Percentiles rank a stretch among this genome's conserved stretches.
Conservation (phyloP, 805 yeast species). For the Clavispora phyllophila region DNA sequence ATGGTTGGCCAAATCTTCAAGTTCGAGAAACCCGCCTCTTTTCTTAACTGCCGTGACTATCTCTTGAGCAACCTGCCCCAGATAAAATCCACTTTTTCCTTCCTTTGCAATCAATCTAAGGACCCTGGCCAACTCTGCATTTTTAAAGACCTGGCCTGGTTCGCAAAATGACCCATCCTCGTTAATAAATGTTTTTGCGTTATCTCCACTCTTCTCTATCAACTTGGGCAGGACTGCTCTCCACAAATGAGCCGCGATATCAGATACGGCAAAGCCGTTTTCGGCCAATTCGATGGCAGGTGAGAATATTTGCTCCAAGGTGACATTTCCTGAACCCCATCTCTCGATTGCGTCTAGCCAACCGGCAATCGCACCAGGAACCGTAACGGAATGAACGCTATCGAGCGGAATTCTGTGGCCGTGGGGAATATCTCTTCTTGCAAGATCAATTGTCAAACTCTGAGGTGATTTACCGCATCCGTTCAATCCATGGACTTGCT, state of each 20-base stretch:
- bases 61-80: constrained; percentile 63
- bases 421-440: constrained; percentile 23
- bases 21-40: constrained; percentile 52
- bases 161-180: constrained; percentile 16
- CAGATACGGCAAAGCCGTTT: constrained; percentile 60
- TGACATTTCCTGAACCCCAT: constrained; percentile 71
- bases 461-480: constrained; percentile 72
- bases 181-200: constrained; percentile 14
- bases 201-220: constrained; percentile 28
- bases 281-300: constrained; percentile 71
- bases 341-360: constrained; percentile 65
- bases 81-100: constrained; percentile 66
- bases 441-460: constrained; percentile 42
- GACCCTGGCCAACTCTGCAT: constrained; percentile 49
- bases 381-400: constrained; percentile 59
- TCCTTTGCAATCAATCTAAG: constrained; percentile 45
- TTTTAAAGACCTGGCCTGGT: constrained; percentile 39
- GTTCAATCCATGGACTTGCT: constrained; percentile 60
- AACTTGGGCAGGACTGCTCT: constrained; percentile 34
- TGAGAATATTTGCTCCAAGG: constrained; percentile 50
- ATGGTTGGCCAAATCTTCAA: constrained; percentile 55
- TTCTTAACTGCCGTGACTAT: constrained; percentile 50
- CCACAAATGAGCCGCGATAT: constrained; percentile 54
- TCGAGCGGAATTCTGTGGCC: constrained; percentile 42
- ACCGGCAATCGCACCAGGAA: constrained; percentile 78